These are phyloP conservation scores for Pleurotus cornucopiae DNA, from an alignment of 768 basidiomycete genomes.

Conservation along the genomic window DNA sequence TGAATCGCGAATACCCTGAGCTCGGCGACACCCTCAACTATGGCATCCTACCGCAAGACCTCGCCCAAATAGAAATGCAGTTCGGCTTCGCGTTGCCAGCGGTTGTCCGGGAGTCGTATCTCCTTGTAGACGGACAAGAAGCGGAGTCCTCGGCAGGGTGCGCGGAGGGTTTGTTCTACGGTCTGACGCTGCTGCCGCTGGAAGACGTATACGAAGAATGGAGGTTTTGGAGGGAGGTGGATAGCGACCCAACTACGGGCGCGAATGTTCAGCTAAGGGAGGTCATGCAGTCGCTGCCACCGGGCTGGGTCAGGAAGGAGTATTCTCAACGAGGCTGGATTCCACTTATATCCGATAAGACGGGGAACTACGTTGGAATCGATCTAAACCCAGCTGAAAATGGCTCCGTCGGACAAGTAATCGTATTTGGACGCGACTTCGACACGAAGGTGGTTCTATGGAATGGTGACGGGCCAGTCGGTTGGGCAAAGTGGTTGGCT, in stretches of 20 bases:
- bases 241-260: slow-evolving; percentile 82
- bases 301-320: slow-evolving; percentile 80
- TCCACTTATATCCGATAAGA: slow-evolving; percentile 89
- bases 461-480: slow-evolving; percentile 83
- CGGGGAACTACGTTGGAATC: slow-evolving; percentile 94
- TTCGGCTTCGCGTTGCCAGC: slow-evolving; percentile 82
- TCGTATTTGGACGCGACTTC: slow-evolving; percentile 98
- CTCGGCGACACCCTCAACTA: slow-evolving; percentile 94
- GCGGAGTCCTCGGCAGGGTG: slow-evolving; percentile 84
- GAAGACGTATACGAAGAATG: slow-evolving; percentile 95
- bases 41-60: slow-evolving; percentile 76
- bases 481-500: slow-evolving; percentile 95
- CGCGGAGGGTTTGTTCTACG: slow-evolving; percentile 90
- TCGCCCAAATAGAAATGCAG: slow-evolving; percentile 78
- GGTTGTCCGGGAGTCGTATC: slow-evolving; percentile 88
- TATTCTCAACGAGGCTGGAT: slow-evolving; percentile 98
- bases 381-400: slow-evolving; percentile 84
- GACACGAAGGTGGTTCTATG: slow-evolving; percentile 96
- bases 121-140: slow-evolving; percentile 89
- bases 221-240: slow-evolving; percentile 94
- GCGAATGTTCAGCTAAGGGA: slow-evolving; percentile 68
- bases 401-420: slow-evolving; percentile 86
- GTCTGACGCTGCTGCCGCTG: slow-evolving; percentile 86
- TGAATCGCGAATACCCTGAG: slow-evolving; percentile 85
- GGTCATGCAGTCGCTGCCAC: slow-evolving; percentile 86